These are phyloP conservation scores for Francoa sonchifolia DNA, from an alignment of 441 rosid genomes.

Conservation along the genomic window DNA sequence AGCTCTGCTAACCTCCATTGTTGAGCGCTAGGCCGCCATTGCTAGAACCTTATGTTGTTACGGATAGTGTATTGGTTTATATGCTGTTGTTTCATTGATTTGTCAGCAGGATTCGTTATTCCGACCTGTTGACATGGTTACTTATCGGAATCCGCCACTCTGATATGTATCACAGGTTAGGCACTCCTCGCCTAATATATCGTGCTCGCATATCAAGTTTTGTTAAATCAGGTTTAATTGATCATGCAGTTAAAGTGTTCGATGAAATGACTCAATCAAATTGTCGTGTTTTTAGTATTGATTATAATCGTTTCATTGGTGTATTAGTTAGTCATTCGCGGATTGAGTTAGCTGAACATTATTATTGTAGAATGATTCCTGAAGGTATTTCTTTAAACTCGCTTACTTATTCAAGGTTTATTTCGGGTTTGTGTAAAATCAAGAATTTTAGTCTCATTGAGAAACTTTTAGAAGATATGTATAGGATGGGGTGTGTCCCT, in stretches of 20 bases:
- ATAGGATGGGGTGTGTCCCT: constrained; percentile 40
- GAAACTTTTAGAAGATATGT: constrained; percentile 55
- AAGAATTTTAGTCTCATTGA: constrained; percentile 46
- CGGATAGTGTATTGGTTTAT: no score
- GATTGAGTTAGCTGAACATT: constrained; percentile 51
- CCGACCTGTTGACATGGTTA: constrained; percentile 37
- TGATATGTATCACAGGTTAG: constrained; percentile 81
- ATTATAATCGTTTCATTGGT: constrained; percentile 81
- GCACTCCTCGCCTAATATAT: constrained; percentile 72
- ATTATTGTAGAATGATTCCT: constrained; percentile 47
- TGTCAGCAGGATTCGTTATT: constrained; percentile 3
- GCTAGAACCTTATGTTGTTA: no score
- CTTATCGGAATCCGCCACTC: constrained; percentile 11
- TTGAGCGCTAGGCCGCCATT: no score
- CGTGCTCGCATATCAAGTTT: constrained; percentile 49
- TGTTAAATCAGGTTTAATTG: constrained; percentile 64
- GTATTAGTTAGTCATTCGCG: constrained; percentile 47
- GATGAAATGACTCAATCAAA: constrained; percentile 77
- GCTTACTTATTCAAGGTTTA: constrained; percentile 82
- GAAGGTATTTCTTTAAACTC: constrained; percentile 62
- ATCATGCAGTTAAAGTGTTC: constrained; percentile 68
- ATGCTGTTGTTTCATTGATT: no score
- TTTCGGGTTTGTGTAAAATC: constrained; percentile 61
- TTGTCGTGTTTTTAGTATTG: constrained; percentile 57
- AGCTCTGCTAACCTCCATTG: no score